A percentile compares a stretch with the other conserved stretches of the same genome.
These are phyloP conservation scores for Hura crepitans DNA, from an alignment of 441 rosid species.

Conservation along the genomic window DNA sequence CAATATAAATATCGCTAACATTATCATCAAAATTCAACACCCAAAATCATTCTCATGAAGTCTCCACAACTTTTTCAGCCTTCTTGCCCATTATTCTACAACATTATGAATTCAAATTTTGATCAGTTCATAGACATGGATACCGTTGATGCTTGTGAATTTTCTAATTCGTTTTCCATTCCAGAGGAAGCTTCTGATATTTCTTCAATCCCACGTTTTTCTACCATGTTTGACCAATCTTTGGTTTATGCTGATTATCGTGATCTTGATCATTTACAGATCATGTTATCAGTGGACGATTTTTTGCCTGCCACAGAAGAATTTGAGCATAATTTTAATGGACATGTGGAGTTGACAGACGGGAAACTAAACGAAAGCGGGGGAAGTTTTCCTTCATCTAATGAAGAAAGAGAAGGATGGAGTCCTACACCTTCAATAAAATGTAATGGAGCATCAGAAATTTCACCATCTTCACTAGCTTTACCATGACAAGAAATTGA, in stretches of 20 bases:
- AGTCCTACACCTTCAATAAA: slow-evolving; percentile 34
- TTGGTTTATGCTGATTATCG: slow-evolving; percentile 10
- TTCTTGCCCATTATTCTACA: too few species aligned
- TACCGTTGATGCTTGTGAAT: too few species aligned
- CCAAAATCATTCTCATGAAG: too few species aligned
- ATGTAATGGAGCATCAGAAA: slow-evolving; percentile 21
- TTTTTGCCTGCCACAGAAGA: slow-evolving; percentile 25
- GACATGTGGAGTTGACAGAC: slow-evolving; percentile 20
- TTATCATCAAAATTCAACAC: too few species aligned
- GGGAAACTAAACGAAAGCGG: slow-evolving; percentile 20
- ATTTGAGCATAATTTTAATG: slow-evolving; percentile 26
- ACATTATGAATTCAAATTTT: too few species aligned
- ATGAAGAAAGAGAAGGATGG: slow-evolving; percentile 18
- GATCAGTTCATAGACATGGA: too few species aligned
- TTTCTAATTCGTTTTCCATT: slow-evolving; percentile 27
- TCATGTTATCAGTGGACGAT: slow-evolving; percentile 26
- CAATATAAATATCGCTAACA: too few species aligned
- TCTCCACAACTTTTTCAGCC: too few species aligned
- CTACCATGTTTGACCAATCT: slow-evolving; percentile 22
- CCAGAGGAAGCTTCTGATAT: slow-evolving; percentile 28
- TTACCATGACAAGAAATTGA: slow-evolving; percentile 32
- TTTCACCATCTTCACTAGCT: neutral
- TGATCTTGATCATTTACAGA: slow-evolving; percentile 10
- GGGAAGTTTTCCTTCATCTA: slow-evolving; percentile 16
- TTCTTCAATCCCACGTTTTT: slow-evolving; percentile 22